Base-by-base conservation (phyloP, 2,329 filamentous ascomycete genomes). In the Sporothrix mexicana region DNA sequence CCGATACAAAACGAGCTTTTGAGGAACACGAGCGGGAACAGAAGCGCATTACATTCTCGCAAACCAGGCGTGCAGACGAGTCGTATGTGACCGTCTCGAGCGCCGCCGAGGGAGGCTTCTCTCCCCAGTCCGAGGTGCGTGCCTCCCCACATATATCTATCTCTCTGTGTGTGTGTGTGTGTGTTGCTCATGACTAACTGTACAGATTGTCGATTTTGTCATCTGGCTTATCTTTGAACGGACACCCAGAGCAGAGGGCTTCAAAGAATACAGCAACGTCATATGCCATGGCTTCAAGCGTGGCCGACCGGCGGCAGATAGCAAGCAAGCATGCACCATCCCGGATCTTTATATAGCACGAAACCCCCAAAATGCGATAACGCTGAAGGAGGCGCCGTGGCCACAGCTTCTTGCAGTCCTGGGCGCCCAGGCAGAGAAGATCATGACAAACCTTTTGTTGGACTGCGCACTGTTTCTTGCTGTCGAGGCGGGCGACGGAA, bases 251-350 rank as follows among this genome's bases (percentile, higher is more conserved):
- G 78, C 80, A 41, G 43, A n/a, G n/a, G 15, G 3, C 15, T 17
- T 12, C 12, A 66, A 47, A 13, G 45, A 53, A 45, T 73, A 74
- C 2, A 53, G 69, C 7, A 72, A 76, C 25, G 73, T 97, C 5
- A 87, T 99, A 4, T 95, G 93, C 77, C 91, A 97, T 84, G 95
- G 95, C 30, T 97, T 91, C 77, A 89, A 91, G 77, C 88, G 86
- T 76, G 79, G 82, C 71, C 13, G 6, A 17, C 23, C 6, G 30
- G 10, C 30, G 4, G 30, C 30, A 36, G 30, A 36, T 36, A 36
- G 30, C 30, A 36, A 36, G 30, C 30, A 36, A 3, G 41, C 72
- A 41, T 73, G 75, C 57, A 57, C 69, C 15, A 90, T 96, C 57
- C 91, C 90, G 0, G 93, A 92, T 0, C 78, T 97, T 8, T 86